Percentiles rank a stretch among this genome's conserved stretches.
These are phyloP conservation scores for Pseudonitzschia multiseries DNA, from an alignment of 108 stramenopile genomes.

Conservation along the genomic window DNA sequence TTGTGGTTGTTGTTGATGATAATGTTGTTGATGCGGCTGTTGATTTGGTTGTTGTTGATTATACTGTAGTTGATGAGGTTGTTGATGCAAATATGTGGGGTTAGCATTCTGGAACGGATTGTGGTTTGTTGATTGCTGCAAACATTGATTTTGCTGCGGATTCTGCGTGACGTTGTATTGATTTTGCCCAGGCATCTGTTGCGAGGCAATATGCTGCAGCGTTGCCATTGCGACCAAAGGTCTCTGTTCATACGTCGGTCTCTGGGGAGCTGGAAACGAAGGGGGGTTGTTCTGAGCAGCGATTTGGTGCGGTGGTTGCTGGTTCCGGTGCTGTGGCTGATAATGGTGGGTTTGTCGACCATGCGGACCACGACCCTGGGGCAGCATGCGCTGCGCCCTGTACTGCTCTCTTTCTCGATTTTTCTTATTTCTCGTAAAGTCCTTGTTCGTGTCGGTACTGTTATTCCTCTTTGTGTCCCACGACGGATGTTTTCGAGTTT, in stretches of 20 bases:
- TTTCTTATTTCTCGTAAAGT: not conserved
- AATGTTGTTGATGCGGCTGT: not conserved
- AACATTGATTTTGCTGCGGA: not conserved
- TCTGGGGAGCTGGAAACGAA: not conserved
- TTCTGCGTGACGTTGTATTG: not conserved
- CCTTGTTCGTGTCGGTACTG: not conserved
- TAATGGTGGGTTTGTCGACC: not conserved
- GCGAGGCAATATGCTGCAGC: not conserved
- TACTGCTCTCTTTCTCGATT: slow-evolving; percentile 5
- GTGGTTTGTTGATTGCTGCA: no score
- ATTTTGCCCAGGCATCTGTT: not conserved
- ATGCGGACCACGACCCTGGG: not conserved
- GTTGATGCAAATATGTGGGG: not conserved
- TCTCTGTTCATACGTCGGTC: not conserved
- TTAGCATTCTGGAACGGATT: not conserved
- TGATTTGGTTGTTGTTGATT: not conserved
- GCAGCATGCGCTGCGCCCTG: not conserved
- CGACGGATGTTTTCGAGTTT: not conserved
- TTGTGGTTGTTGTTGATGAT: not conserved
- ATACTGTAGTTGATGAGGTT: not conserved
- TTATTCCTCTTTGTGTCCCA: not conserved
- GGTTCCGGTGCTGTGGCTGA: not conserved
- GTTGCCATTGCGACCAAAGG: not conserved
- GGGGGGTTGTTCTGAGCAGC: not conserved
- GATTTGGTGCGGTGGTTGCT: not conserved